A percentile compares a stretch with the other conserved stretches of the same genome.
Conservation (phyloP, 108 stramenopile genomes). For the Nannochloropsis granulata region DNA sequence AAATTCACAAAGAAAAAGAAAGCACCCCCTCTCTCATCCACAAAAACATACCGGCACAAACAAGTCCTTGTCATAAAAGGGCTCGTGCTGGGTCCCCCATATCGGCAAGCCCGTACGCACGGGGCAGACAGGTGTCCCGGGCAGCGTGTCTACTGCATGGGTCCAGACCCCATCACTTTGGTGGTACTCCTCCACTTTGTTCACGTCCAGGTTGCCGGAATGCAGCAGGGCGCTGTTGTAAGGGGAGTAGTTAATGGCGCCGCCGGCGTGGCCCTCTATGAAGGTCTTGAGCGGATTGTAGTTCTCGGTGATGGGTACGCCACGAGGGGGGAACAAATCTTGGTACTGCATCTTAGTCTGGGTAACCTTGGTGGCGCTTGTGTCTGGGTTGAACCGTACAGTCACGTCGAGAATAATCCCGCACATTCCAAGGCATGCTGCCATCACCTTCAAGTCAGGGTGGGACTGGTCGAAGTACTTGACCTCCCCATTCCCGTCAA, state of each 20-base stretch:
- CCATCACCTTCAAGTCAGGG: neutral
- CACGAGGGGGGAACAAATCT: neutral
- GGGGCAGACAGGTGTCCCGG: neutral
- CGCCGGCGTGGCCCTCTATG: neutral
- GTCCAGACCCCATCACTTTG: neutral
- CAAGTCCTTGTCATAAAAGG: neutral
- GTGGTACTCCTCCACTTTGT: neutral
- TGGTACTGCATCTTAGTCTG: neutral
- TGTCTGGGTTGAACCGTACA: neutral
- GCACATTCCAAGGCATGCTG: neutral
- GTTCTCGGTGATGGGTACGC: neutral
- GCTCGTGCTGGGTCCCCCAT: neutral
- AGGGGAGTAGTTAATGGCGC: neutral
- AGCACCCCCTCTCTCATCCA: neutral
- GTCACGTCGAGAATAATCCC: neutral
- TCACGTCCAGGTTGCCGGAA: neutral
- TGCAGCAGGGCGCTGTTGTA: neutral
- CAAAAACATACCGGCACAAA: neutral
- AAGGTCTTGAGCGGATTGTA: neutral
- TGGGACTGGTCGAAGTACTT: neutral
- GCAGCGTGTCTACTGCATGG: neutral
- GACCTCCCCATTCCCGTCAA: neutral
- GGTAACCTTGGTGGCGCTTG: neutral
- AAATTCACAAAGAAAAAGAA: no score
- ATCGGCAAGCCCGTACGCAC: neutral